phyloP scores from a whole-genome alignment of 2,329 filamentous ascomycete genomes.

The Cladosporium sp. region DNA sequence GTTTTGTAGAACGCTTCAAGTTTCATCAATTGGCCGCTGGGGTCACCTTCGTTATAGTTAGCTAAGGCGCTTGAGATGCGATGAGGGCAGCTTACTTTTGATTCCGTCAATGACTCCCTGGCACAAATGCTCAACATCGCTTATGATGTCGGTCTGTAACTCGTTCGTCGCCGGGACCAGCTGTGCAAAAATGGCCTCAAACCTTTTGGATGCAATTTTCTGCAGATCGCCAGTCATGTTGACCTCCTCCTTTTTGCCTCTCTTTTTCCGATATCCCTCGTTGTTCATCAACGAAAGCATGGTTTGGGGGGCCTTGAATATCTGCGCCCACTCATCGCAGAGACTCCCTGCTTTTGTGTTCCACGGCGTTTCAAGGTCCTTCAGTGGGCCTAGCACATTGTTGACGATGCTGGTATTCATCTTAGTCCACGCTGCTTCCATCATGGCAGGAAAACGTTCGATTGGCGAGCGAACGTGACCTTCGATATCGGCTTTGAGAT shows the following conservation, averaged over 20 bases:
- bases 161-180: background rate
- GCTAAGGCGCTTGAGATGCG: background rate
- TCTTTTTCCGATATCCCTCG: no score
- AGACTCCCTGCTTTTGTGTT: background rate
- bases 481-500: slow-evolving; percentile 6
- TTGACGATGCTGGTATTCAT: background rate
- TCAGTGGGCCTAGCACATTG: background rate
- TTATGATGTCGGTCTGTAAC: background rate
- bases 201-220: no score
- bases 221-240: no score
- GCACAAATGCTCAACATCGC: no score
- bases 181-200: no score
- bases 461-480: background rate
- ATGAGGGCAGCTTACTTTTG: background rate
- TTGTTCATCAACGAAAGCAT: background rate
- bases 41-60: background rate
- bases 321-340: background rate
- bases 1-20: slow-evolving; percentile 14
- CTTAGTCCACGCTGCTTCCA: background rate
- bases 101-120: background rate
- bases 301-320: background rate
- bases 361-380: background rate
- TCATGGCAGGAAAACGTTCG: no score
- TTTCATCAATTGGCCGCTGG: slow-evolving; percentile 13
- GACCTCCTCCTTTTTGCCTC: no score